Evolutionary conservation across 2,329 filamentous ascomycete species (phyloP).

Genomic region (Thielaviopsis ethacetica): DNA sequence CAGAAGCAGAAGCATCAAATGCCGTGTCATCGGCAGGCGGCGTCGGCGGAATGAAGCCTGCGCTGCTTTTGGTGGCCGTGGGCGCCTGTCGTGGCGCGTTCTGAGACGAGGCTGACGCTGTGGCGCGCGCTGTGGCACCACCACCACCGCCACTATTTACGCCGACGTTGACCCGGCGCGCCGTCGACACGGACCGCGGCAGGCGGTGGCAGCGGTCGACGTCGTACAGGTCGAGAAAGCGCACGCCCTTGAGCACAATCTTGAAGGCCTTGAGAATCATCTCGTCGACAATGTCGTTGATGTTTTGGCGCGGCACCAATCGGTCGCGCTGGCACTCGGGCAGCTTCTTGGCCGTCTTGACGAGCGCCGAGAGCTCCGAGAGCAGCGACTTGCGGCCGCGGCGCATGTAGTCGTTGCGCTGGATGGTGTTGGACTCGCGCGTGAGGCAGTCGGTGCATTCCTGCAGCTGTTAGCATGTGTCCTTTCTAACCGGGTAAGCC

Average conservation of each 20-base stretch:
- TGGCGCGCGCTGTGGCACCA: not conserved
- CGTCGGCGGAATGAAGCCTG: constrained; percentile 37
- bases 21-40: constrained; percentile 41
- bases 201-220: constrained; percentile 29
- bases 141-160: not conserved
- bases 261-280: constrained; percentile 89
- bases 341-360: constrained; percentile 74
- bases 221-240: constrained; percentile 75
- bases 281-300: constrained; percentile 72
- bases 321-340: constrained; percentile 51
- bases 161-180: not conserved
- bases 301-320: constrained; percentile 21
- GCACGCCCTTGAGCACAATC: constrained; percentile 78
- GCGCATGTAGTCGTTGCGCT: constrained; percentile 58
- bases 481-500: too few species aligned
- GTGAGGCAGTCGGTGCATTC: constrained; percentile 81
- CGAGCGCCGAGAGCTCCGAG: constrained; percentile 74
- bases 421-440: constrained; percentile 59
- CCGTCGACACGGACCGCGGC: constrained; percentile 1
- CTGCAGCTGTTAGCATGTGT: constrained; percentile 25
- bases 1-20: constrained; percentile 23
- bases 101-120: constrained; percentile 1
- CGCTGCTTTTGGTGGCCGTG: not conserved
- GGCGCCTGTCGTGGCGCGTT: not conserved
- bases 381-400: constrained; percentile 73